Evolutionary conservation across 768 basidiomycete genomes (phyloP), one percentile per base, ranked within the genome.

Genomic region (Hemileccinum rubropunctum): DNA sequence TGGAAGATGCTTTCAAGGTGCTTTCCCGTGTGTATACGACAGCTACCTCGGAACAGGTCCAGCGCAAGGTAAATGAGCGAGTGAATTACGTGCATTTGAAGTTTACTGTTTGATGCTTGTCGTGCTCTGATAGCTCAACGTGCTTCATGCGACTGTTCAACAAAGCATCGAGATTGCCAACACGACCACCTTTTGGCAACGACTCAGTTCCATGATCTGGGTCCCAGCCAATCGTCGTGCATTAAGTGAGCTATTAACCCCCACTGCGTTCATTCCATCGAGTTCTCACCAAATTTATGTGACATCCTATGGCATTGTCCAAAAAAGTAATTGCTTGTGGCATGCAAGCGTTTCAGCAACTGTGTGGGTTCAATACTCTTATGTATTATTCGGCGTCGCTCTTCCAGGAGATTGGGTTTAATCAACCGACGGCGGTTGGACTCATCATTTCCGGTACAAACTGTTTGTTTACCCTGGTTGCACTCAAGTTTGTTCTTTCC

Each of bases 311-410:
- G 18, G 3, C 28, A 32, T 18, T 8, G 23, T 3, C 4, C 6
- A 33, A 42, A 21, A 47, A 50, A 88, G 86, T 87, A 54, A 75
- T 92, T 12, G 85, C 80, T 11, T 88, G 86, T 61, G 89, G 86
- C 39, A 80, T 91, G 67, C 89, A 91, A 70, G 88, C 85, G 0
- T 84, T 83, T 67, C 90, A 93, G 61, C 90, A 91, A 62, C 75
- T 91, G 0, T 91, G 83, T 53, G 90, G 90, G 2, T 91, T 90
- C 73, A 91, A 91, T 59, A 88, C 89, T 0, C 76, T 90, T 50
- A 82, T 83, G 79, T 81, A 78, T 59, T 84, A 85, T 61, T 85
- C 84, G 18, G 84, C 88, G 3, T 88, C 88, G 0, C 75, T 91
- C 12, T 91, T 91, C 73, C 79, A 85, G 56, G 76, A 82, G 54